Evolutionary conservation across 257 asterid genomes (phyloP).

Genomic region (Solanum arcanum): DNA sequence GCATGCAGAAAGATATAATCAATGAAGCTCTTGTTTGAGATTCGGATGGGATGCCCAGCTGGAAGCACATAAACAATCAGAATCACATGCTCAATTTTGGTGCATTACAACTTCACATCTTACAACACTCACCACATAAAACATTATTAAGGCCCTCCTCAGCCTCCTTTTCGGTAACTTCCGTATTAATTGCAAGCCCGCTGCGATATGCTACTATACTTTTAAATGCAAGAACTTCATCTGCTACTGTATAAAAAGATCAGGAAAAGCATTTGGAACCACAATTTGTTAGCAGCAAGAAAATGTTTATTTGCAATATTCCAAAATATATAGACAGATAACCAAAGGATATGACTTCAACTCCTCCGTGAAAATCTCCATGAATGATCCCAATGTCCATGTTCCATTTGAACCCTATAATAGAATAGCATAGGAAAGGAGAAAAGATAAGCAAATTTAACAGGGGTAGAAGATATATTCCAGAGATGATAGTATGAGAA

Average conservation of each 20-base stretch:
- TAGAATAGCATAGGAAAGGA: slow-evolving; percentile 12
- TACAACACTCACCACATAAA: slow-evolving; percentile 39
- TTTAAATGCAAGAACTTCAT: slow-evolving; percentile 53
- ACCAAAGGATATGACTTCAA: slow-evolving; percentile 83
- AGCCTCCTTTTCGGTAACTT: slow-evolving; percentile 51
- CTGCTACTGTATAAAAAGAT: slow-evolving; percentile 37
- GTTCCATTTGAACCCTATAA: slow-evolving; percentile 41
- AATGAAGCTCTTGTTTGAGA: slow-evolving; percentile 61
- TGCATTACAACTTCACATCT: not conserved
- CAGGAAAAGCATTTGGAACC: slow-evolving; percentile 38
- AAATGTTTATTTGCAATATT: not conserved
- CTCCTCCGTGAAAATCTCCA: slow-evolving; percentile 29
- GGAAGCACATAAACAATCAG: slow-evolving; percentile 22
- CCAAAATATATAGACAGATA: not conserved
- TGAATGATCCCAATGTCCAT: slow-evolving; percentile 71
- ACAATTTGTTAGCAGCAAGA: not conserved
- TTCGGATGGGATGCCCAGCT: slow-evolving; percentile 66
- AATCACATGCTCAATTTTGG: not conserved
- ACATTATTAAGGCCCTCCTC: slow-evolving; percentile 57
- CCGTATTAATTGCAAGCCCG: slow-evolving; percentile 75
- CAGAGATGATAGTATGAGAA: not conserved
- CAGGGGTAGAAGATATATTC: not conserved
- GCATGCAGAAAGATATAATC: slow-evolving; percentile 66
- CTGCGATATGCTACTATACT: slow-evolving; percentile 91
- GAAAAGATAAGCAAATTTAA: not conserved